These are phyloP conservation scores for Monilinia fructigena DNA, from an alignment of 2,329 filamentous ascomycete genomes.

Conservation along the genomic window DNA sequence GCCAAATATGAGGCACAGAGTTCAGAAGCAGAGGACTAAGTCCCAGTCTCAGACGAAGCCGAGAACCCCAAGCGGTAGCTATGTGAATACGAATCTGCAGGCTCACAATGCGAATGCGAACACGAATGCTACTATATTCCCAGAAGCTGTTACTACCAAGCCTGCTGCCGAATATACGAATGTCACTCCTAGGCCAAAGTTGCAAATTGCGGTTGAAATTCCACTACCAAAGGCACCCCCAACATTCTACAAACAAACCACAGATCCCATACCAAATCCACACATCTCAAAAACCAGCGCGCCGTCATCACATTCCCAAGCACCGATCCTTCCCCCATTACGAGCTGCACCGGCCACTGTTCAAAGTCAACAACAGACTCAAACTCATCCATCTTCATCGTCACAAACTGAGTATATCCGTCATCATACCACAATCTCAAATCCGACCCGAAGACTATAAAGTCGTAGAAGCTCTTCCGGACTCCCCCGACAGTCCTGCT, in stretches of 20 bases:
- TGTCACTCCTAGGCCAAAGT: conserved; percentile 43
- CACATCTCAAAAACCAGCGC: background rate
- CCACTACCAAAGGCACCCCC: conserved; percentile 23
- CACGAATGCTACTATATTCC: conserved; percentile 16
- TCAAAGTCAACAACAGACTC: conserved; percentile 1
- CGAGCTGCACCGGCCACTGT: background rate
- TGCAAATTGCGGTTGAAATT: conserved; percentile 35
- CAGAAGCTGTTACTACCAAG: conserved; percentile 20
- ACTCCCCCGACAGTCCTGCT: conserved; percentile 36
- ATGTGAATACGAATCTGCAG: conserved; percentile 13
- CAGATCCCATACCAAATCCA: background rate
- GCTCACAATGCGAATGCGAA: conserved; percentile 11
- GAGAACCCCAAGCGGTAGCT: conserved; percentile 21
- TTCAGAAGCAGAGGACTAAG: conserved; percentile 26
- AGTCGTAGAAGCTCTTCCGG: conserved; percentile 33
- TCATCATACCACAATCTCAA: conserved; percentile 35
- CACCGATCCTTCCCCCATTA: background rate
- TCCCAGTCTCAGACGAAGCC: conserved; percentile 30
- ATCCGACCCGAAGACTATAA: conserved; percentile 37
- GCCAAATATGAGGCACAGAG: conserved; percentile 18
- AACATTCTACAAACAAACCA: background rate
- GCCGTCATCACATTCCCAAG: background rate
- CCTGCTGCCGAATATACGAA: conserved; percentile 21
- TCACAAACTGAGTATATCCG: conserved; percentile 31
- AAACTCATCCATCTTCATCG: conserved; percentile 14